Conservation (phyloP, 495 filamentous ascomycete genomes). For the Xylaria venustula region DNA sequence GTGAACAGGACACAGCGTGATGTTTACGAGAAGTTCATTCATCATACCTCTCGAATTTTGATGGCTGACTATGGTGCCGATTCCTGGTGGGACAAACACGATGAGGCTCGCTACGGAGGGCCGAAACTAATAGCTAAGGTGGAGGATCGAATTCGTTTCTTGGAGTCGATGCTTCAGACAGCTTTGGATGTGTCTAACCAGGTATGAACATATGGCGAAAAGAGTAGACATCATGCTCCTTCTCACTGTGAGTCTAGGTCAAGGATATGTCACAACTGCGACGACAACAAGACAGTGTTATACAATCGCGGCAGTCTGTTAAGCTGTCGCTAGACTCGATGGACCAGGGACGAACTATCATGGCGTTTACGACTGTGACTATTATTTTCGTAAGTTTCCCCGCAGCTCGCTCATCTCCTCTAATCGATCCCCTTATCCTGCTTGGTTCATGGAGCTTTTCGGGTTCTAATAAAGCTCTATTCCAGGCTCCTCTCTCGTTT, state of each 20-base stretch:
- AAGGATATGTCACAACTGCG: conserved; percentile 49
- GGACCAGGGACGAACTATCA: conserved; percentile 49
- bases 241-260: neutral
- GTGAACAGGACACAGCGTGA: conserved; percentile 52
- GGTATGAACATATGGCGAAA: neutral
- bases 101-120: neutral
- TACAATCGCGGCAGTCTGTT: conserved; percentile 49
- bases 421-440: no score
- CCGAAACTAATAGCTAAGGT: conserved; percentile 1
- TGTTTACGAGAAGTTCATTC: conserved; percentile 53
- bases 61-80: neutral
- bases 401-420: neutral
- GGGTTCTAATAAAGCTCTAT: no score
- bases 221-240: neutral
- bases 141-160: conserved; percentile 7
- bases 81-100: neutral
- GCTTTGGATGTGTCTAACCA: neutral
- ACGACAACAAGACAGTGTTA: conserved; percentile 55
- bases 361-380: conserved; percentile 57
- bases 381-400: conserved; percentile 36
- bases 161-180: conserved; percentile 13
- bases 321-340: conserved; percentile 49
- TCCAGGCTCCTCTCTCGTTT: conserved; percentile 12
- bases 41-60: conserved; percentile 37
- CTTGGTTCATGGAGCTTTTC: no score